Base-by-base conservation (phyloP, 164 flowering plant species). In the Euptelea pleiosperma region DNA sequence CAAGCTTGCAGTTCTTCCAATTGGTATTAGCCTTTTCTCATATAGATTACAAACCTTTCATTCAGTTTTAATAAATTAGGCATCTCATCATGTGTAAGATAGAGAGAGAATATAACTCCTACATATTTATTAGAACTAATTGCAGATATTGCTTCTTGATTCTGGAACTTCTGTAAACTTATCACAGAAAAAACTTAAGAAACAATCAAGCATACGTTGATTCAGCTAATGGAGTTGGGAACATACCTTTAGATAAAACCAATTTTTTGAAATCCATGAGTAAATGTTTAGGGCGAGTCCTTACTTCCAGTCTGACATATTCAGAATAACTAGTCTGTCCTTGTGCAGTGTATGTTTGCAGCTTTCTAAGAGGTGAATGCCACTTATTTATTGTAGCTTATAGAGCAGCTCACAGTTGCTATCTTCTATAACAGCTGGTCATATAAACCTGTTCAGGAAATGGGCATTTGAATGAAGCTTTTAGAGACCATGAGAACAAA, bases 1-100 rank as follows among this genome's bases (percentile, higher is more conserved):
- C 57, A 72, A 72, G 58, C 68, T 77, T 53, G 78, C 71, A 10
- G 47, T 77, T 58, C 73, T 77, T 58, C 73, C 78, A 40, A 24
- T 60, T 46, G 78, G 81, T 77, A 61, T 53, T 4, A 36, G 52
- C 36, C 41, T 56, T 41, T 52, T 15, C 11, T 39, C 4, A 29
- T 19, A 37, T 42, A 19, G 26, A 39, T 30, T 41, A 16, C 12
- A 41, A 2, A 7, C 16, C 25, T 30, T 29, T 6, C n/a, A 45
- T 57, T 25, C n/a, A 2, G 12, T 39, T 24, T 55, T 1, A 18
- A 15, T 30, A 42, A 8, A 16, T 24, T 37, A 25, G 26, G 24
- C 30, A 24, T 54, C 18, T 55, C 11, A 24, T 28, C 47, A 41
- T 9, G 19, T 25, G 22, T 25, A 37, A n/a, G 34, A 40, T n/a